Conservation (phyloP, 768 basidiomycete genomes). For the Lactarius vividus region DNA sequence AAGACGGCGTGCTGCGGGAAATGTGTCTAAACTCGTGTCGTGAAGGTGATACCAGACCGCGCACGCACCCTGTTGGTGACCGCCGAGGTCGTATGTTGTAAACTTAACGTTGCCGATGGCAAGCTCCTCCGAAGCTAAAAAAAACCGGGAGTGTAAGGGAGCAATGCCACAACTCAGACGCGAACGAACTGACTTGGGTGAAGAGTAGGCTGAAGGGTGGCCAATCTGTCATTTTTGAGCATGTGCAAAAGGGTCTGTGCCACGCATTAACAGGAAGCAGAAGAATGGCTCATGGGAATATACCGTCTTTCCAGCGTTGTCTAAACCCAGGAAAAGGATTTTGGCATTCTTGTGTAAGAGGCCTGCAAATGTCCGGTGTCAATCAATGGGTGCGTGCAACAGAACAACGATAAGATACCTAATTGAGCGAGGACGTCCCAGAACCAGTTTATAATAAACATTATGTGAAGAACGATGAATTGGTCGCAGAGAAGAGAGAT, state of each 20-base stretch:
- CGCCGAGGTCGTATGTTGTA: constrained; percentile 97
- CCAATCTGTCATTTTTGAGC: constrained; percentile 98
- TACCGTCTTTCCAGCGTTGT: constrained; percentile 99
- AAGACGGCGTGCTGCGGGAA: constrained; percentile 76
- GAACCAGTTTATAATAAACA: constrained; percentile 94
- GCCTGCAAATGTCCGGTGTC: constrained; percentile 43
- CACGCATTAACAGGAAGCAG: not conserved
- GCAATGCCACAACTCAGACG: constrained; percentile 12
- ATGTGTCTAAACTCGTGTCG: constrained; percentile 1
- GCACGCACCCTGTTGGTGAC: constrained; percentile 86
- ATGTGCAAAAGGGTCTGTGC: constrained; percentile 91
- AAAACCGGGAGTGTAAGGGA: constrained; percentile 9
- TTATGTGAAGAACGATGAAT: constrained; percentile 33
- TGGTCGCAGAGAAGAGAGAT: not conserved
- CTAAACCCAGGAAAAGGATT: constrained; percentile 97
- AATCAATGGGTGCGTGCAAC: constrained; percentile 4
- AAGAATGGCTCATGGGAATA: constrained; percentile 30
- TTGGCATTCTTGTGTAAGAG: constrained; percentile 98
- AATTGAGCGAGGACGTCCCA: constrained; percentile 94
- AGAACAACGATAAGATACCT: constrained; percentile 46
- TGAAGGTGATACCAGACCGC: constrained; percentile 7
- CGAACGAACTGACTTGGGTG: constrained; percentile 79
- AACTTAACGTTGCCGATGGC: constrained; percentile 99
- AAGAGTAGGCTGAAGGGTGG: constrained; percentile 95
- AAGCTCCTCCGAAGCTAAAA: constrained; percentile 91